Percentiles rank a stretch among this genome's conserved stretches.
Evolutionary conservation across 2,329 filamentous ascomycete species (phyloP).

Genomic region (Capronia epimyces): DNA sequence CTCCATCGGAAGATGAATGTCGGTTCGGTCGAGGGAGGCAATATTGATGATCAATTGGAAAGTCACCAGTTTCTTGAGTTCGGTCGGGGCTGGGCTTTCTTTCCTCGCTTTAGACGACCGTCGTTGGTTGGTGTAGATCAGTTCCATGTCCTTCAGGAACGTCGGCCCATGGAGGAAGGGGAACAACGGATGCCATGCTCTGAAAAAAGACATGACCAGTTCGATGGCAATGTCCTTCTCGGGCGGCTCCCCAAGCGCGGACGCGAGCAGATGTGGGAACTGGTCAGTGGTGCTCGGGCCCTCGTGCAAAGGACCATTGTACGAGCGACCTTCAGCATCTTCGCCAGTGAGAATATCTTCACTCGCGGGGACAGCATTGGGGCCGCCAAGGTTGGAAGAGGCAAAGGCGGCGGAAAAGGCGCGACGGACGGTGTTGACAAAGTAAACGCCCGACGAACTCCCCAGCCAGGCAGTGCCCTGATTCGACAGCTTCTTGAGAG

Average conservation of each 20-base stretch:
- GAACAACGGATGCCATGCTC: slow-evolving; percentile 49
- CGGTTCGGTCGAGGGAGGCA: slow-evolving; percentile 35
- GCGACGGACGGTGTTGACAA: slow-evolving; percentile 50
- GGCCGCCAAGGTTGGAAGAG: slow-evolving; percentile 19
- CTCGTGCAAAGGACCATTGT: slow-evolving; percentile 26
- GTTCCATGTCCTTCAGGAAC: slow-evolving; percentile 44
- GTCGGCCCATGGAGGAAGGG: slow-evolving; percentile 50
- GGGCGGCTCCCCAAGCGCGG: slow-evolving; percentile 29
- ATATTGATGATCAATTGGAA: slow-evolving; percentile 51
- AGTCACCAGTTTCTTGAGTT: slow-evolving; percentile 36
- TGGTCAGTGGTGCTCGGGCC: slow-evolving; percentile 24
- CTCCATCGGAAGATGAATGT: slow-evolving; percentile 33
- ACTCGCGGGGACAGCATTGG: slow-evolving; percentile 27
- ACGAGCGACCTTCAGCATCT: slow-evolving; percentile 27
- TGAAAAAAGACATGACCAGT: slow-evolving; percentile 48
- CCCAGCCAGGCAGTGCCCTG: slow-evolving; percentile 50
- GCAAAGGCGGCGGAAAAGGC: slow-evolving; percentile 43
- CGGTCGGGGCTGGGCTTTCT: slow-evolving; percentile 14
- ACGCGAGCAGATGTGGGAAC: slow-evolving; percentile 32
- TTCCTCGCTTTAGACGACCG: slow-evolving; percentile 32
- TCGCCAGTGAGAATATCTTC: slow-evolving; percentile 30
- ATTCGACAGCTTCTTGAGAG: slow-evolving; percentile 39
- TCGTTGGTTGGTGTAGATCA: slow-evolving; percentile 35
- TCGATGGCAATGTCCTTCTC: slow-evolving; percentile 35
- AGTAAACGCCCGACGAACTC: slow-evolving; percentile 50